phyloP scores from a whole-genome alignment of 106 monocot species.

The Acorus gramineus region DNA sequence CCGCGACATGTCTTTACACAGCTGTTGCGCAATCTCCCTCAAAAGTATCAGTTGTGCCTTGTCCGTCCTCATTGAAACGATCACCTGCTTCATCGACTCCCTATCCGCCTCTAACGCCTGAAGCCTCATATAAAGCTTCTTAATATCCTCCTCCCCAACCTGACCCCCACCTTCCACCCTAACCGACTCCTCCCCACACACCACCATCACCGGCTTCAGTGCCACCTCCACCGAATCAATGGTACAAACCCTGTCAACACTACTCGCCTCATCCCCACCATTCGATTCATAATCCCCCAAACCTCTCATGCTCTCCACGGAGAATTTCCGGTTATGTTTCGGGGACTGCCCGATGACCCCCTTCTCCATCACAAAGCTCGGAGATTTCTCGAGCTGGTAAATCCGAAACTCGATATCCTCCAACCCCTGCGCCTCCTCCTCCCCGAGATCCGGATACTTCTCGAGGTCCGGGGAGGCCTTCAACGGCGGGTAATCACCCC shows the following conservation, averaged over 20 bases:
- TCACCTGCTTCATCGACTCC: conserved; percentile 22
- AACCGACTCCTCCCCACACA: conserved; percentile 12
- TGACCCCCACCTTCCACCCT: not conserved
- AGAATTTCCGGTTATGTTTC: conserved; percentile 3
- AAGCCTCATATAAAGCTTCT: conserved; percentile 20
- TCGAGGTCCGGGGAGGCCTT: conserved; percentile 1
- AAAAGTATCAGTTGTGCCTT: conserved; percentile 15
- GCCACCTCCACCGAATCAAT: conserved; percentile 33
- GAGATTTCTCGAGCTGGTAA: conserved; percentile 16
- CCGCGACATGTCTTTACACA: conserved; percentile 12
- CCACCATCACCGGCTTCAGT: not conserved
- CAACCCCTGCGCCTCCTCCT: conserved; percentile 15
- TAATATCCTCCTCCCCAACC: conserved; percentile 20
- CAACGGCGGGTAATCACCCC: not conserved
- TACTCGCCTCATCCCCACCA: conserved; percentile 13
- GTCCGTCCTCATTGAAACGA: conserved; percentile 19
- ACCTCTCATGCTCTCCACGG: conserved; percentile 9
- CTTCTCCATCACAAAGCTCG: conserved; percentile 13
- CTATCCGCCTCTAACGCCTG: conserved; percentile 28
- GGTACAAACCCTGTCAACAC: conserved; percentile 33
- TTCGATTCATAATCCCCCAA: conserved; percentile 9
- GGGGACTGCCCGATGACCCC: conserved; percentile 6
- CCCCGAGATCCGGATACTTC: conserved; percentile 1
- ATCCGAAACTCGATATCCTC: conserved; percentile 23
- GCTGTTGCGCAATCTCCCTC: conserved; percentile 23